Evolutionary conservation across 768 basidiomycete genomes (phyloP).

Genomic region (Ramaria sp.): DNA sequence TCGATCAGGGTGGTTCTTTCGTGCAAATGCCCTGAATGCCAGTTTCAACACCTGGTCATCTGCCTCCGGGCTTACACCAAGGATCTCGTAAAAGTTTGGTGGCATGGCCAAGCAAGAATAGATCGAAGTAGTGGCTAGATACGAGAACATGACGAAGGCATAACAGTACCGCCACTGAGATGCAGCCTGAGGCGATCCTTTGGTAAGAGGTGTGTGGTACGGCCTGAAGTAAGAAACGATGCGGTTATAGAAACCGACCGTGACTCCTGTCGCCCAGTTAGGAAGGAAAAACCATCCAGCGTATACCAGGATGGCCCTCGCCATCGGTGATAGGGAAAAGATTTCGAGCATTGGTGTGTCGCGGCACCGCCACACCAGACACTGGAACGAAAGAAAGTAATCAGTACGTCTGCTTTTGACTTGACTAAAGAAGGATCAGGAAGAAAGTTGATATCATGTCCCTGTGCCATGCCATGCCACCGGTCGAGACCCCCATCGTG

Average conservation of each 20-base stretch:
- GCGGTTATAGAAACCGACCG: conserved; percentile 5
- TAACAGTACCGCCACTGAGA: conserved; percentile 12
- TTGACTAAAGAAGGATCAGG: background rate
- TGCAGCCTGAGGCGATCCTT: conserved; percentile 3
- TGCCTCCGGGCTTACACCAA: conserved; percentile 49
- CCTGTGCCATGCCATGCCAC: background rate
- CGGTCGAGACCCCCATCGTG: background rate
- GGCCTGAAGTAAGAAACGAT: background rate
- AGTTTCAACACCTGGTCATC: conserved; percentile 58
- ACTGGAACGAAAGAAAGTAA: background rate
- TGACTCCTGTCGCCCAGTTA: background rate
- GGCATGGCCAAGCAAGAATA: conserved; percentile 36
- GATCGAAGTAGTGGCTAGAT: conserved; percentile 17
- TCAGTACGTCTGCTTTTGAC: background rate
- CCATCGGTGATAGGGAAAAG: conserved; percentile 3
- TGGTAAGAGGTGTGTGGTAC: background rate
- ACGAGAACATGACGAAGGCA: conserved; percentile 14
- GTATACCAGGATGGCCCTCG: conserved; percentile 8
- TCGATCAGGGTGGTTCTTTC: conserved; percentile 67
- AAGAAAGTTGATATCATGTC: conserved; percentile 1
- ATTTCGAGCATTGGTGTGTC: background rate
- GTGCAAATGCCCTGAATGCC: conserved; percentile 69
- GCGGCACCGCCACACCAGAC: background rate
- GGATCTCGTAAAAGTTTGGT: conserved; percentile 71
- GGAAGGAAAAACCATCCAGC: conserved; percentile 11